phyloP scores from a whole-genome alignment of 139 green algal genomes.

The Chlorella sp. region DNA sequence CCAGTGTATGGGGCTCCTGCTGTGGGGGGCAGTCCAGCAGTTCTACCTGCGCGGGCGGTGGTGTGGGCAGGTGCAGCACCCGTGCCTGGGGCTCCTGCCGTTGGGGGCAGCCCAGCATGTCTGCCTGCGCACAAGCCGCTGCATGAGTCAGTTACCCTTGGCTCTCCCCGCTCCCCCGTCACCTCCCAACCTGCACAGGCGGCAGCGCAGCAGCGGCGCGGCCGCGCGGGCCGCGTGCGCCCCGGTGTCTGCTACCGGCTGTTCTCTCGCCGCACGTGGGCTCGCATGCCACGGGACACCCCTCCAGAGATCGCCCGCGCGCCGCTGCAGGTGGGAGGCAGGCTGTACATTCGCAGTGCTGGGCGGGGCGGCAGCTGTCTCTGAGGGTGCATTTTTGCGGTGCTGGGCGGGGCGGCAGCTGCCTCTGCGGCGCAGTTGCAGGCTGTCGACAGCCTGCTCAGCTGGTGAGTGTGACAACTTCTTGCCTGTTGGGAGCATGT shows the following conservation, averaged over 20 bases:
- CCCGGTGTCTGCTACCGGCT: conserved; percentile 85
- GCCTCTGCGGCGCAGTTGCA: too few species aligned
- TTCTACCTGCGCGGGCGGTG: too few species aligned
- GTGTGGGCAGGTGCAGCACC: background rate
- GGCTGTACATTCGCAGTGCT: too few species aligned
- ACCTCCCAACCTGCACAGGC: conserved; percentile 33
- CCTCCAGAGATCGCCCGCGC: conserved; percentile 84
- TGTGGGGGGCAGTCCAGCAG: background rate
- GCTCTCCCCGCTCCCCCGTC: background rate
- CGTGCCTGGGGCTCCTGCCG: too few species aligned
- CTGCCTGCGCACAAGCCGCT: background rate
- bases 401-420: too few species aligned
- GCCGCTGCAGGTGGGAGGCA: conserved; percentile 67
- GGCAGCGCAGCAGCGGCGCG: conserved; percentile 79
- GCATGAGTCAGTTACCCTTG: too few species aligned
- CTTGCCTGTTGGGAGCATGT: too few species aligned
- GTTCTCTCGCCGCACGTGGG: conserved; percentile 66
- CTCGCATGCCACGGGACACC: conserved; percentile 63
- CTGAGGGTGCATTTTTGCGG: too few species aligned
- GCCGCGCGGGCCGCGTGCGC: conserved; percentile 83
- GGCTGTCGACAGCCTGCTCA: too few species aligned
- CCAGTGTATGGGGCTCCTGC: too few species aligned
- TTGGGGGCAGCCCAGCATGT: background rate
- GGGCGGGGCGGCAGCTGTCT: too few species aligned
- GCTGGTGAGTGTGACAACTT: too few species aligned